Evolutionary conservation across 768 basidiomycete species (phyloP).

Genomic region (Trametes punicea): DNA sequence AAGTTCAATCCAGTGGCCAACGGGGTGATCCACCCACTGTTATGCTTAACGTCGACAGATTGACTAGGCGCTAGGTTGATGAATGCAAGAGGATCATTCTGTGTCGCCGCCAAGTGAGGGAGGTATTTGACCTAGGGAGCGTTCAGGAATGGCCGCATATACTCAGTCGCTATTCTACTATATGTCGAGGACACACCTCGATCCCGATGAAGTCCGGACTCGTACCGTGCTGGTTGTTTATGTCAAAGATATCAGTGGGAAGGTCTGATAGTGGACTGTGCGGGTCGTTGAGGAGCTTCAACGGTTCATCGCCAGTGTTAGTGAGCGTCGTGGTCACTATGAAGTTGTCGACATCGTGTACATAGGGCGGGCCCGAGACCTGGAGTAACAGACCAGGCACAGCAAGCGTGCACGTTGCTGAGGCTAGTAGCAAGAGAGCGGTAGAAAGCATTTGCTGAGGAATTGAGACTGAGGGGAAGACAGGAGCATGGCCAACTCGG

Average conservation of each 20-base stretch:
- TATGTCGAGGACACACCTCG: conserved; percentile 24
- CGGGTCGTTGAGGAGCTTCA: conserved; percentile 44
- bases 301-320: conserved; percentile 40
- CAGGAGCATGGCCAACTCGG: no score
- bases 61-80: conserved; percentile 37
- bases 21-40: conserved; percentile 30
- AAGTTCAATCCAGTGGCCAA: no score
- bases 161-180: not conserved
- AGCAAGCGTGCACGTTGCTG: conserved; percentile 31
- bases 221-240: conserved; percentile 31
- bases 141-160: not conserved
- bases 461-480: no score
- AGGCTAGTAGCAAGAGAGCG: conserved; percentile 29
- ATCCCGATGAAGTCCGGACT: conserved; percentile 38
- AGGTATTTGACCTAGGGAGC: conserved; percentile 33
- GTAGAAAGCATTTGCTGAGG: conserved; percentile 21
- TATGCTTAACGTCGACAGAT: conserved; percentile 27
- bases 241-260: conserved; percentile 40
- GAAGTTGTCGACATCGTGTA: conserved; percentile 33
- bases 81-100: conserved; percentile 27
- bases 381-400: conserved; percentile 31
- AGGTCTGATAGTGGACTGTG: conserved; percentile 35
- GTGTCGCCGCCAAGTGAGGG: conserved; percentile 30
- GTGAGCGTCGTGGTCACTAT: conserved; percentile 37
- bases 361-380: conserved; percentile 32